These are phyloP conservation scores for Penicillium frequentans DNA, from an alignment of 2,329 filamentous ascomycete genomes.

Conservation along the genomic window DNA sequence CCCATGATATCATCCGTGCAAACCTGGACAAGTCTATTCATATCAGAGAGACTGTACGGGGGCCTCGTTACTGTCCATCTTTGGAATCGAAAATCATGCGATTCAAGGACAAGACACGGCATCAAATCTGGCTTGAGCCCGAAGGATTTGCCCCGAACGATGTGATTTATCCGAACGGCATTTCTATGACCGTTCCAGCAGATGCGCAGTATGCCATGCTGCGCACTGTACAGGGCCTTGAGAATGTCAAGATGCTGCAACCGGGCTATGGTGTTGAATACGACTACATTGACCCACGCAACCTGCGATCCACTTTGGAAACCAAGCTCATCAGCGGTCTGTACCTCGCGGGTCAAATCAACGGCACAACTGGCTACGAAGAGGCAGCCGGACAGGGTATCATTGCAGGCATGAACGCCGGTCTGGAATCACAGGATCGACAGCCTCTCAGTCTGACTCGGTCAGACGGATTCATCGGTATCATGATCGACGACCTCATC, in stretches of 20 bases:
- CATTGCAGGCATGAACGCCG: constrained; percentile 90
- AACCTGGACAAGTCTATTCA: constrained; percentile 97
- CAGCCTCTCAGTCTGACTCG: constrained; percentile 68
- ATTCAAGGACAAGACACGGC: constrained; percentile 75
- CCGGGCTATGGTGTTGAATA: constrained; percentile 97
- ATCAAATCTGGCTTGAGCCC: constrained; percentile 95
- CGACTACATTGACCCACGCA: constrained; percentile 94
- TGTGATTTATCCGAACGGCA: constrained; percentile 91
- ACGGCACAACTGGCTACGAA: constrained; percentile 97
- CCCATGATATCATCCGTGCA: constrained; percentile 79
- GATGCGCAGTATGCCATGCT: constrained; percentile 83
- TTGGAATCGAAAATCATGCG: constrained; percentile 91
- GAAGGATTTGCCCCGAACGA: constrained; percentile 84
- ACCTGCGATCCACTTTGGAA: constrained; percentile 83
- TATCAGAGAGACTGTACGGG: constrained; percentile 91
- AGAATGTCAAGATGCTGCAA: constrained; percentile 88
- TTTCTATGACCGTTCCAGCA: constrained; percentile 93
- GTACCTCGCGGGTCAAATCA: constrained; percentile 94
- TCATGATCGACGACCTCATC: constrained; percentile 97
- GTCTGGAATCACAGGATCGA: constrained; percentile 70
- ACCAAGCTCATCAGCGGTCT: constrained; percentile 88
- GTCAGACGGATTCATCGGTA: constrained; percentile 91
- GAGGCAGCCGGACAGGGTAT: constrained; percentile 94
- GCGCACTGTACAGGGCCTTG: constrained; percentile 83
- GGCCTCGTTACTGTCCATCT: constrained; percentile 92